Conservation (phyloP, 352 stramenopile species). For the Globisporangium perplexum region DNA sequence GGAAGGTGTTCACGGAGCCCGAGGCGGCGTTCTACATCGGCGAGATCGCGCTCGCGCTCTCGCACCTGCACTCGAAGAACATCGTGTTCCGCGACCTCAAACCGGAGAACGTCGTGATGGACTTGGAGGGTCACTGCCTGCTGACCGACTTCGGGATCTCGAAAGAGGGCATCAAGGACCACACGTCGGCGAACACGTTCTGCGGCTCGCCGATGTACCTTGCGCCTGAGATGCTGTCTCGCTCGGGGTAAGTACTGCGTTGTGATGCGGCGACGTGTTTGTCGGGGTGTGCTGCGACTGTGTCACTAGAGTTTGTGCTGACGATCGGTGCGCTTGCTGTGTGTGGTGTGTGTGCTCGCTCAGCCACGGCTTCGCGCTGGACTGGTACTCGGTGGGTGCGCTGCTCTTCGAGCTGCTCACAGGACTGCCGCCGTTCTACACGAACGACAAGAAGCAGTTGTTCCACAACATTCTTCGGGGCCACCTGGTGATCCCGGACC, state of each 20-base stretch:
- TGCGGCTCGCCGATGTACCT: slow-evolving; percentile 86
- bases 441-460: slow-evolving; percentile 87
- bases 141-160: slow-evolving; percentile 86
- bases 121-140: slow-evolving; percentile 74
- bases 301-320: neutral
- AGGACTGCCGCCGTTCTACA: slow-evolving; percentile 83
- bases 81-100: slow-evolving; percentile 88
- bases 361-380: slow-evolving; percentile 70
- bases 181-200: slow-evolving; percentile 84
- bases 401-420: slow-evolving; percentile 79
- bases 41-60: slow-evolving; percentile 75
- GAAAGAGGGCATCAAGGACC: slow-evolving; percentile 84
- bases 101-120: slow-evolving; percentile 85
- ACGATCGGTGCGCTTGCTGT: neutral
- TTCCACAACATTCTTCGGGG: slow-evolving; percentile 88
- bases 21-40: slow-evolving; percentile 84
- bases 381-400: slow-evolving; percentile 83
- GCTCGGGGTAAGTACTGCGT: slow-evolving; percentile 36
- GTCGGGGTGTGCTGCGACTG: too few relatives aligned
- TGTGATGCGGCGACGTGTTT: neutral
- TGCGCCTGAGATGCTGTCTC: slow-evolving; percentile 76
- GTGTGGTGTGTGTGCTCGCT: neutral
- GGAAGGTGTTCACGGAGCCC: slow-evolving; percentile 74
- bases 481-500: slow-evolving; percentile 75
- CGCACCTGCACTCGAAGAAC: slow-evolving; percentile 81